A percentile compares a stretch with the other conserved stretches of the same genome.
phyloP scores from a whole-genome alignment of 768 basidiomycete species.

The Candolleomyces aberdarensis region DNA sequence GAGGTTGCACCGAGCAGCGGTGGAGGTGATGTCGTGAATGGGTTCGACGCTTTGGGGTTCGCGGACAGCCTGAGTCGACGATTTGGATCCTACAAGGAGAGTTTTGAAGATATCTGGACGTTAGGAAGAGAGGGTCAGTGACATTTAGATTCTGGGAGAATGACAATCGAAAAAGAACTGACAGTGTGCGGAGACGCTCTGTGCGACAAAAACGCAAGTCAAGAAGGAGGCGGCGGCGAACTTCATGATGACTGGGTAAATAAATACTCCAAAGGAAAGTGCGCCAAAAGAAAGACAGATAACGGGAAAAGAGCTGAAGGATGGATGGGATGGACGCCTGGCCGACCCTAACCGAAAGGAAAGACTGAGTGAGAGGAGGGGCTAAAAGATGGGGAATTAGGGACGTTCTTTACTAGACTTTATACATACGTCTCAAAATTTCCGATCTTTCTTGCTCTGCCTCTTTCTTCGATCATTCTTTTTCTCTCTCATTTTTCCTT shows the following conservation, averaged over 20 bases:
- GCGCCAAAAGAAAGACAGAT: no score
- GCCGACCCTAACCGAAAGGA: no score
- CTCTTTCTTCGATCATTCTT: no score
- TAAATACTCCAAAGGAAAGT: background rate
- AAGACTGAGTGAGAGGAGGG: no score
- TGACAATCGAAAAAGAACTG: background rate
- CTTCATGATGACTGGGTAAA: conserved; percentile 4
- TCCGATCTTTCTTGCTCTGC: no score
- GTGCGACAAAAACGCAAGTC: conserved; percentile 5
- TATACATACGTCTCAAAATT: no score
- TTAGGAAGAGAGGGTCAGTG: background rate
- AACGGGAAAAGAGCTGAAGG: no score
- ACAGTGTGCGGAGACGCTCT: conserved; percentile 11
- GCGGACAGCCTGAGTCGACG: conserved; percentile 21
- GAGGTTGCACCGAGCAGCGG: conserved; percentile 26
- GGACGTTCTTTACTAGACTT: no score
- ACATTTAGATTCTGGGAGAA: conserved; percentile 16
- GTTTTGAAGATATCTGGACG: conserved; percentile 21
- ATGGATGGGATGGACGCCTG: no score
- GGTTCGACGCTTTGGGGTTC: conserved; percentile 22
- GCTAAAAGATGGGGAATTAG: no score
- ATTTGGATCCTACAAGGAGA: conserved; percentile 14
- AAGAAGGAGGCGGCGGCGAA: conserved; percentile 1
- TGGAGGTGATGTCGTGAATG: conserved; percentile 16
- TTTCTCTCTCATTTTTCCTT: no score